These are phyloP conservation scores for Pseudogymnoascus sp. DNA, from an alignment of 2,329 filamentous ascomycete species.

Conservation along the genomic window DNA sequence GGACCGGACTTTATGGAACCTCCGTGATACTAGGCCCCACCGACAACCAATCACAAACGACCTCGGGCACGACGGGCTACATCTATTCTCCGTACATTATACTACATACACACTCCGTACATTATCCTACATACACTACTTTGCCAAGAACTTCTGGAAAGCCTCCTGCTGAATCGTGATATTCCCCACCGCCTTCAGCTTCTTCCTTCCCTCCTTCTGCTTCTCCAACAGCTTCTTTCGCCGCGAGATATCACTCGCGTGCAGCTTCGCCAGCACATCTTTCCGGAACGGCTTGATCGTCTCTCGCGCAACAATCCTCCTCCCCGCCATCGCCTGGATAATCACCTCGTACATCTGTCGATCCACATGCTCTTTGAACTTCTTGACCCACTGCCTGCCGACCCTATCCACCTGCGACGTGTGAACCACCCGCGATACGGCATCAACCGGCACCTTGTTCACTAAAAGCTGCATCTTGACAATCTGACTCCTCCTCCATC, in stretches of 20 bases:
- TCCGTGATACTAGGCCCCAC: not conserved
- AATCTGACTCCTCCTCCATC: slow-evolving; percentile 72
- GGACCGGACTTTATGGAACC: not conserved
- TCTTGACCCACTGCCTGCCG: slow-evolving; percentile 81
- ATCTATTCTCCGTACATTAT: not conserved
- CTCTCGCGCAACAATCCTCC: slow-evolving; percentile 78
- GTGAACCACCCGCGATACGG: slow-evolving; percentile 86
- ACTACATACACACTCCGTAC: too few relatives aligned
- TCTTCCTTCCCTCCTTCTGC: slow-evolving; percentile 93
- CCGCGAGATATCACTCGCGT: slow-evolving; percentile 79
- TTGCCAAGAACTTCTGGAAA: slow-evolving; percentile 88
- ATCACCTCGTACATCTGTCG: slow-evolving; percentile 95
- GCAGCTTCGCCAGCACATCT: slow-evolving; percentile 86
- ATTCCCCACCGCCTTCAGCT: slow-evolving; percentile 74
- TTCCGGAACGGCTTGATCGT: slow-evolving; percentile 96
- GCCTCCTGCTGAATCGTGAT: slow-evolving; percentile 94
- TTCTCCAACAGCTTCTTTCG: slow-evolving; percentile 86
- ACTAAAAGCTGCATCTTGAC: slow-evolving; percentile 89
- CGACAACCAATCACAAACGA: not conserved
- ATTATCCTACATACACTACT: slow-evolving; percentile 39
- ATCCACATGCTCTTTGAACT: slow-evolving; percentile 96
- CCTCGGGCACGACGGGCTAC: not conserved
- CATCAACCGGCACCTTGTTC: slow-evolving; percentile 89
- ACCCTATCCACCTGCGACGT: slow-evolving; percentile 71
- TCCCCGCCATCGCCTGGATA: slow-evolving; percentile 83